Evolutionary conservation across 129 eudicot species (phyloP).

Genomic region (Chrysanthemum lavandulifolium): DNA sequence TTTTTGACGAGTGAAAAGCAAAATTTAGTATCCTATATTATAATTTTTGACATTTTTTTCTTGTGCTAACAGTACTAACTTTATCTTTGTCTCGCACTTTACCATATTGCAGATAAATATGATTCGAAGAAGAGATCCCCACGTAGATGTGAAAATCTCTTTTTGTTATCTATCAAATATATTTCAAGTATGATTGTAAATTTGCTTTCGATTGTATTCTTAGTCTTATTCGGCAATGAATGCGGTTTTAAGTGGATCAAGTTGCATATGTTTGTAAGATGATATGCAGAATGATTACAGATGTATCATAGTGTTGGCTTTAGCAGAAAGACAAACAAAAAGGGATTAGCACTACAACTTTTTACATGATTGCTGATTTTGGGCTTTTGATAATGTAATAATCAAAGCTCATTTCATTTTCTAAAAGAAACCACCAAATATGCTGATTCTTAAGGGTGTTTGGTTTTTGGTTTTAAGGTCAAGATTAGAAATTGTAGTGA

Average conservation of each 20-base stretch:
- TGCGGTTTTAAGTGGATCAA: conserved; percentile 11
- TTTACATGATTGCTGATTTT: conserved; percentile 28
- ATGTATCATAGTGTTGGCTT: conserved; percentile 28
- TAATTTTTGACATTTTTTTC: too few relatives aligned
- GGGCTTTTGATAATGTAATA: conserved; percentile 12
- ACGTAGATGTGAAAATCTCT: not conserved
- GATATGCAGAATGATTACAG: conserved; percentile 29
- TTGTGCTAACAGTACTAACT: not conserved
- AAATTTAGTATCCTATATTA: too few relatives aligned
- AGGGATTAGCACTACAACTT: conserved; percentile 13
- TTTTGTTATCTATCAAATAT: conserved; percentile 17
- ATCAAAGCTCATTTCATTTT: not conserved
- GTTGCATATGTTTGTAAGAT: conserved; percentile 17
- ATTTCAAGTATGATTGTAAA: conserved; percentile 29
- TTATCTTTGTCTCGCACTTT: not conserved
- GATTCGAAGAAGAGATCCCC: conserved; percentile 10
- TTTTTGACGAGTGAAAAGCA: too few relatives aligned
- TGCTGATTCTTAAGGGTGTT: not conserved
- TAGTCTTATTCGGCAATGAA: conserved; percentile 26
- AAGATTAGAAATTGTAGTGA: not conserved
- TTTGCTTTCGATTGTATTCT: conserved; percentile 25
- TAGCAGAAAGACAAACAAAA: conserved; percentile 27
- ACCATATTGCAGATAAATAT: conserved; percentile 25
- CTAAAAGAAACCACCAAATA: not conserved
- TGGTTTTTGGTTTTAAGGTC: not conserved